phyloP scores from a whole-genome alignment of 805 yeast genomes.

The Metschnikowia dekortorum region DNA sequence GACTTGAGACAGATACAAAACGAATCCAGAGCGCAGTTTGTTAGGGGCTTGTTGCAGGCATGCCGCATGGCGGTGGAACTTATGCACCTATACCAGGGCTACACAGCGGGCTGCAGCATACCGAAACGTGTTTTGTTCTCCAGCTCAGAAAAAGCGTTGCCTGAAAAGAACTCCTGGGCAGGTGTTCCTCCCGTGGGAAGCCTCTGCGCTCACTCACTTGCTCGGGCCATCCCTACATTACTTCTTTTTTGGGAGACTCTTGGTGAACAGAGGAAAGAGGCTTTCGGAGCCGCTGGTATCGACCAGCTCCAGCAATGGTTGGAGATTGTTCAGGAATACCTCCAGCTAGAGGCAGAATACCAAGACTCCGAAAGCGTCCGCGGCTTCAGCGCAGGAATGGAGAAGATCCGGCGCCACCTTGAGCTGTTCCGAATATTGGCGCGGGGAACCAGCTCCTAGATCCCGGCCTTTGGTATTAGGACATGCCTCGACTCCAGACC shows the following conservation, averaged over 20 bases:
- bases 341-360: not conserved
- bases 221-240: constrained; percentile 1
- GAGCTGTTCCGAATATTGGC: not conserved
- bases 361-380: not conserved
- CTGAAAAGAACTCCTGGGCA: not conserved
- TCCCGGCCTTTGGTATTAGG: no score
- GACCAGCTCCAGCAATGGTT: not conserved
- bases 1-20: not conserved
- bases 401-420: not conserved
- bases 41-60: not conserved
- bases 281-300: not conserved
- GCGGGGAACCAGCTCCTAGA: not conserved
- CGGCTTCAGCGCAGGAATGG: not conserved
- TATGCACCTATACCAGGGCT: not conserved
- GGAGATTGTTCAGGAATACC: not conserved
- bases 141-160: not conserved
- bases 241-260: not conserved
- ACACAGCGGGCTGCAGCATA: not conserved
- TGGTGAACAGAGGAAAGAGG: not conserved
- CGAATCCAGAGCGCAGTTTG: not conserved
- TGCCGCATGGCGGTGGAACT: not conserved
- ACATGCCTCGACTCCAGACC: no score
- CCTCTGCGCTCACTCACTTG: not conserved
- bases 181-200: not conserved
- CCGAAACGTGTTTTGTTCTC: not conserved